Percentiles rank a stretch among this genome's conserved stretches.
phyloP scores from a whole-genome alignment of 768 basidiomycete genomes.

The Aureoboletus auriporus region DNA sequence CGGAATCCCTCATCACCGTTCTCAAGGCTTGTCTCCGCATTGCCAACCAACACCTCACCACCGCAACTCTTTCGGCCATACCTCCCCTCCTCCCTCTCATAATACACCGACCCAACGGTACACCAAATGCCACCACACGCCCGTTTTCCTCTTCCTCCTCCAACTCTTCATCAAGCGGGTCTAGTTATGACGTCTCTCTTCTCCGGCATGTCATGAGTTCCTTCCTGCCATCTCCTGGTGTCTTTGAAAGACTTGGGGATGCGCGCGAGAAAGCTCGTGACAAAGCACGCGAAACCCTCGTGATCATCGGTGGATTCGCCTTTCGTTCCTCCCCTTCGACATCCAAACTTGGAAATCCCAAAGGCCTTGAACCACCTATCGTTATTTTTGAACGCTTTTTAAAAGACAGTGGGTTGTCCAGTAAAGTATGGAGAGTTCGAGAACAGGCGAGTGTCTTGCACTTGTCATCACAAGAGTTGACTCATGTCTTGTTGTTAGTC shows the following conservation, averaged over 20 bases:
- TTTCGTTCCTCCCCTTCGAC: constrained; percentile 51
- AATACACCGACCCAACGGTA: constrained; percentile 37
- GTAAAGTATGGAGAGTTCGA: constrained; percentile 82
- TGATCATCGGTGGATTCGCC: constrained; percentile 68
- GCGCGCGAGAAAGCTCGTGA: constrained; percentile 62
- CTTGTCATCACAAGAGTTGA: neutral
- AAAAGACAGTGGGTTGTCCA: constrained; percentile 66
- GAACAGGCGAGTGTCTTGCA: constrained; percentile 64
- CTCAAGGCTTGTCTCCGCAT: constrained; percentile 76
- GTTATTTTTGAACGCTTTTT: constrained; percentile 67
- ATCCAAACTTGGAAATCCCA: constrained; percentile 47
- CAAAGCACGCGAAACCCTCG: constrained; percentile 74
- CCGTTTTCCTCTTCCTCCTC: constrained; percentile 53
- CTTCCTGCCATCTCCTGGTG: constrained; percentile 71
- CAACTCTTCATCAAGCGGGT: constrained; percentile 40
- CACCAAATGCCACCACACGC: constrained; percentile 24
- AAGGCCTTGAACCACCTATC: constrained; percentile 66
- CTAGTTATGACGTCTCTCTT: constrained; percentile 47
- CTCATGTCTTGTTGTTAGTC: constrained; percentile 34
- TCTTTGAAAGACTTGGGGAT: constrained; percentile 83
- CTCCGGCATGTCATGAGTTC: constrained; percentile 67
- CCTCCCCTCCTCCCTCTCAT: constrained; percentile 64
- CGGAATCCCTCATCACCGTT: constrained; percentile 63
- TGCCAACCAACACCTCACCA: constrained; percentile 77
- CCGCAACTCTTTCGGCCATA: constrained; percentile 69